These are phyloP conservation scores for Microcyclosporella mali DNA, from an alignment of 2,329 filamentous ascomycete species.

Conservation along the genomic window DNA sequence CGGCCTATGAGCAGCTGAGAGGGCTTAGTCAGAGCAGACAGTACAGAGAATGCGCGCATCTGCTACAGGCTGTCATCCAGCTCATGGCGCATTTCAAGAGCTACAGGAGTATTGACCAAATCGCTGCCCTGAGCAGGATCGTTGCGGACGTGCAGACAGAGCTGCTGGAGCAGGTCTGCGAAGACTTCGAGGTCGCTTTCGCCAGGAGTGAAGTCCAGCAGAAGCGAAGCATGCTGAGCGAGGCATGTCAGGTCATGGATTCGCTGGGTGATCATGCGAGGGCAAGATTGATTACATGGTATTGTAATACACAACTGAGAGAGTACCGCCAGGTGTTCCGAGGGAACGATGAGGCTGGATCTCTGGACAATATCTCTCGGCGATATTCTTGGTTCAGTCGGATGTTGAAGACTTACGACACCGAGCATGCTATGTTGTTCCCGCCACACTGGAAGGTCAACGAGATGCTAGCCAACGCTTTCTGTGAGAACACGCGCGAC, in stretches of 20 bases:
- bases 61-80: constrained; percentile 91
- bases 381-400: constrained; percentile 95
- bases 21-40: constrained; percentile 78
- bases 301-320: constrained; percentile 91
- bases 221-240: constrained; percentile 65
- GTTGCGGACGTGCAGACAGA: constrained; percentile 91
- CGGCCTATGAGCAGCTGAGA: constrained; percentile 93
- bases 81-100: constrained; percentile 98
- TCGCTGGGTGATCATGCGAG: constrained; percentile 83
- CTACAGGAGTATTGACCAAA: constrained; percentile 96
- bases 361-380: constrained; percentile 89
- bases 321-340: constrained; percentile 95
- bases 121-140: constrained; percentile 84
- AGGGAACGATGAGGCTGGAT: constrained; percentile 93
- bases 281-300: constrained; percentile 82
- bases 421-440: constrained; percentile 84
- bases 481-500: constrained; percentile 91
- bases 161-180: constrained; percentile 93
- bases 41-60: constrained; percentile 88
- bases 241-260: constrained; percentile 92
- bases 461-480: constrained; percentile 81
- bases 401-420: constrained; percentile 91
- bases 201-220: constrained; percentile 74
- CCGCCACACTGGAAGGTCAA: constrained; percentile 82
- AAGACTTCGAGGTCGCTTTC: constrained; percentile 95